phyloP scores from a whole-genome alignment of 108 stramenopile species.

The Mediolabrus comicus region DNA sequence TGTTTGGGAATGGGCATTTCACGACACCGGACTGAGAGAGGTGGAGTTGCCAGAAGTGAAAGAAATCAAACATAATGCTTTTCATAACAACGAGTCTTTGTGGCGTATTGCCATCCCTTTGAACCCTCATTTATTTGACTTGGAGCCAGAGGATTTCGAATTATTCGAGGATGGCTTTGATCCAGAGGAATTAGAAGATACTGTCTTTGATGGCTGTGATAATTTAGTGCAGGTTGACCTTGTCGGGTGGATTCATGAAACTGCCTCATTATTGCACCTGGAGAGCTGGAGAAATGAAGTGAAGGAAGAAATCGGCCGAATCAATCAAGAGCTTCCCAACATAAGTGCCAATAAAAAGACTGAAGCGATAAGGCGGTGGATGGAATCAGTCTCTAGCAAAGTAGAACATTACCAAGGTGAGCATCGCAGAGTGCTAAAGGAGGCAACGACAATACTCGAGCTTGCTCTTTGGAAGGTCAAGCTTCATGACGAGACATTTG shows the following conservation, averaged over 20 bases:
- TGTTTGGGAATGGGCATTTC: background rate
- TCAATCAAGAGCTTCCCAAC: background rate
- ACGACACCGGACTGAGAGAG: background rate
- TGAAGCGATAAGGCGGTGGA: background rate
- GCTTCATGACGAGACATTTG: too few relatives aligned
- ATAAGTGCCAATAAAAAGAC: background rate
- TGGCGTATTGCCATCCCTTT: background rate
- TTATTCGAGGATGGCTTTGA: too few relatives aligned
- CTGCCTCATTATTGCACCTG: background rate
- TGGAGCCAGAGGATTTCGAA: too few relatives aligned
- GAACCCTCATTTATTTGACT: background rate
- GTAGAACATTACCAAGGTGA: background rate
- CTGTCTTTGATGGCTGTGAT: background rate
- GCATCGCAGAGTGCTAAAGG: background rate
- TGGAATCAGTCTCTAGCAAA: background rate
- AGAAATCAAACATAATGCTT: background rate
- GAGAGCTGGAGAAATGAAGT: background rate
- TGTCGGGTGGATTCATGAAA: background rate
- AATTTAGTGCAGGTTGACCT: background rate
- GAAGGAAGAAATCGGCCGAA: background rate
- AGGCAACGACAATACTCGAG: background rate
- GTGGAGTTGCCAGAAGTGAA: background rate
- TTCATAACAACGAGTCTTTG: background rate
- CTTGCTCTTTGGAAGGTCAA: background rate
- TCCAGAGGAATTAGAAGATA: too few relatives aligned